phyloP scores from a whole-genome alignment of 192 early-diverging fungal species.

The Coemansia sp. region DNA sequence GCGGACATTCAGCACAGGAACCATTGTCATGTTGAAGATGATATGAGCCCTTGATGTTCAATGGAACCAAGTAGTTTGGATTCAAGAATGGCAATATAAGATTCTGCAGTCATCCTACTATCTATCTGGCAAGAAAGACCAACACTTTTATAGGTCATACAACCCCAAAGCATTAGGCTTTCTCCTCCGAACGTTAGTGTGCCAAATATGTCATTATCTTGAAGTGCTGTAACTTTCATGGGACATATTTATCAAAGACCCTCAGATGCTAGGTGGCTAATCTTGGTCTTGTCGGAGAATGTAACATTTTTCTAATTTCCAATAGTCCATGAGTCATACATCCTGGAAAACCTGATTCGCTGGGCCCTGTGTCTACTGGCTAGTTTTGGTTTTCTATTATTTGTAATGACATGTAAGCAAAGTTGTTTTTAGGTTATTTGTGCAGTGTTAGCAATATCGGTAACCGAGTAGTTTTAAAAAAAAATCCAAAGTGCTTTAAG shows the following conservation, averaged over 20 bases:
- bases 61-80: constrained; percentile 4
- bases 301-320: constrained; percentile 33
- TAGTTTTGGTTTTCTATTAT: too few relatives aligned
- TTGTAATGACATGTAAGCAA: too few relatives aligned
- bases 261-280: too few relatives aligned
- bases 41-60: background rate
- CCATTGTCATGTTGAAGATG: too few relatives aligned
- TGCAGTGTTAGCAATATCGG: too few relatives aligned
- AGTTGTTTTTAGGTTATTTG: too few relatives aligned
- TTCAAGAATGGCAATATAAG: background rate
- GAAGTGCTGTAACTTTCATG: background rate
- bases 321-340: constrained; percentile 33
- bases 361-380: too few relatives aligned
- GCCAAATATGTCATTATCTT: constrained; percentile 3
- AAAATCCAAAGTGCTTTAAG: too few relatives aligned
- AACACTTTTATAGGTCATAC: constrained; percentile 18
- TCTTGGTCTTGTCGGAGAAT: background rate
- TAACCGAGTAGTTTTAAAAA: too few relatives aligned
- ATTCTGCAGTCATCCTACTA: constrained; percentile 11
- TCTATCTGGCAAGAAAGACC: constrained; percentile 15
- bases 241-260: too few relatives aligned
- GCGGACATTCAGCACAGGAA: too few relatives aligned
- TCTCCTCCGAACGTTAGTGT: constrained; percentile 36
- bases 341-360: constrained; percentile 8
- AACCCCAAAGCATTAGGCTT: constrained; percentile 36